Base-by-base conservation (phyloP, 2,329 filamentous ascomycete species). In the Penicillium sp. region DNA sequence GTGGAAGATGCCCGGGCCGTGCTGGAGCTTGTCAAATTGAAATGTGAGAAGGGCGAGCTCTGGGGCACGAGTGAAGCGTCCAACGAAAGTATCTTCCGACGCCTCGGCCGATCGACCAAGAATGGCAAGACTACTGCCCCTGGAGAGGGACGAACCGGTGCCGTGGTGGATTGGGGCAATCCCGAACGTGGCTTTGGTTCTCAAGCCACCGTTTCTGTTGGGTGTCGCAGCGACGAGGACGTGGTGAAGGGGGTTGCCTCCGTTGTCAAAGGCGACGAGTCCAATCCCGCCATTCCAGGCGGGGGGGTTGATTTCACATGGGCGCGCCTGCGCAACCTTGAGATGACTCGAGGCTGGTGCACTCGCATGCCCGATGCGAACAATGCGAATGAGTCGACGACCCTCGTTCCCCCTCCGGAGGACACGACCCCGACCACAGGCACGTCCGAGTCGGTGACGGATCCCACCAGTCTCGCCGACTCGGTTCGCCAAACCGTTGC, bases 1-100 rank as follows among this genome's bases (percentile, higher is more conserved):
- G 79, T 95, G 53, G 93, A 98, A 68, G 93, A 98, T 66, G 90
- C 93, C 11, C 84, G 80, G 55, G 90, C 93, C 3, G 94, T 90
- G 55, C 82, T 98, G 11, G 90, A 97, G 61, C 83, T 98, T 1
- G 83, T 97, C 41, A 95, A 93, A 69, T 85, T 91, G 64, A 98
- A 98, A 68, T 96, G 91, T 66, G 90, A 97, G 67, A 93, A 88
- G 69, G 93, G 93, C 36, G 87, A 86, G 55, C 71, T 76, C 25
- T 98, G 90, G 88, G 93, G 89, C 33, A 85, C 85, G 0, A 82
- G 82, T 43, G 89, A 95, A 38, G 78, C 83, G 2, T 84, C 83
- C 39, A 84, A 83, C 36, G 93, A 98, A 71, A 91, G 89, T 57
- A 82, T 98, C 43, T 98, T 97, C 75, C 86, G 85, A 57, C 83